Conservation (phyloP, 164 flowering plant species). For the Malania oleifera region DNA sequence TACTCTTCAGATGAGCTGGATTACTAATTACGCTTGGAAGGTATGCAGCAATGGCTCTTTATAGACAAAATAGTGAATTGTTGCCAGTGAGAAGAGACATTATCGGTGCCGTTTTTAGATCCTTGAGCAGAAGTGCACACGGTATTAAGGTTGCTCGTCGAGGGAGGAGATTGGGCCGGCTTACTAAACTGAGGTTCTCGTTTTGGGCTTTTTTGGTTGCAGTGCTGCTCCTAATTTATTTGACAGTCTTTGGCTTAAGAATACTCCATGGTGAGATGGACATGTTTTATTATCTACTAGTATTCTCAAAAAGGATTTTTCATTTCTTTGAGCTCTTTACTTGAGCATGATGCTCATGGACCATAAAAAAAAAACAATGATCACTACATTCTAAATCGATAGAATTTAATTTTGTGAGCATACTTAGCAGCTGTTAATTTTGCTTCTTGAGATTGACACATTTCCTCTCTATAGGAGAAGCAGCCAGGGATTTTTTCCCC, state of each 20-base stretch:
- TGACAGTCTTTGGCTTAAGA: conserved; percentile 34
- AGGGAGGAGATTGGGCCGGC: conserved; percentile 47
- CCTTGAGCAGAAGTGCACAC: conserved; percentile 23
- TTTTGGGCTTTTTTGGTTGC: conserved; percentile 40
- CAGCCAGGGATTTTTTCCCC: too few relatives aligned
- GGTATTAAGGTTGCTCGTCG: conserved; percentile 35
- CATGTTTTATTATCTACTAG: not conserved
- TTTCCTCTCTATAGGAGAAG: too few relatives aligned
- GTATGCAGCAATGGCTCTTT: conserved; percentile 31
- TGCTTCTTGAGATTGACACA: too few relatives aligned
- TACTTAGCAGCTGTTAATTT: too few relatives aligned
- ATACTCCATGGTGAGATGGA: conserved; percentile 47
- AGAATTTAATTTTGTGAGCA: too few relatives aligned
- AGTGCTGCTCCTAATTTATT: conserved; percentile 30
- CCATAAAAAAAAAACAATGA: too few relatives aligned
- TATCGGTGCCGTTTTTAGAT: conserved; percentile 18
- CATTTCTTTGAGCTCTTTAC: not conserved
- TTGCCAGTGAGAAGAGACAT: conserved; percentile 38
- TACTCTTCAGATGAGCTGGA: conserved; percentile 22
- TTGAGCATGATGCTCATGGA: not conserved
- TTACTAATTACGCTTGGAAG: conserved; percentile 6
- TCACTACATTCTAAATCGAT: too few relatives aligned
- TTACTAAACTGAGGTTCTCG: conserved; percentile 32
- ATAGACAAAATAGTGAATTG: conserved; percentile 26
- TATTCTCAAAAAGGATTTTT: not conserved